Evolutionary conservation across 2,329 filamentous ascomycete species (phyloP), one percentile per base, ranked within the genome.

Genomic region (Colletotrichum sp.): DNA sequence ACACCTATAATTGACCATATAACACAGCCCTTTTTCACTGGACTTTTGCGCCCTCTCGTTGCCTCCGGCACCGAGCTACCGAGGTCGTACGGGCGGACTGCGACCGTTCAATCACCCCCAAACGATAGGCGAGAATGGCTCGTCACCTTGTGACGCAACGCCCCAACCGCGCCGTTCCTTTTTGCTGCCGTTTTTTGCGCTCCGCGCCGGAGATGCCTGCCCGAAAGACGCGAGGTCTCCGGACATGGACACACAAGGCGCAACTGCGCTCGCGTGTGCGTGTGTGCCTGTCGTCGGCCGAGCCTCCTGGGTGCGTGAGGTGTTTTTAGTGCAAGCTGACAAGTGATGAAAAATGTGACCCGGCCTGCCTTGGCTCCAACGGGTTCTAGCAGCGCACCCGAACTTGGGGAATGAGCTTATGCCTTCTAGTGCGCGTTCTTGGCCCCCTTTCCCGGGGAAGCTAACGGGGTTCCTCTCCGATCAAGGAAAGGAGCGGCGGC

Each of bases 161-260:
- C 16, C n/a, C n/a, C 26, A n/a, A 72, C 32, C 55, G 7, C 21
- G 55, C 18, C 26, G 30, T 63, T 12, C 32, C 32, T 12, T 36
- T 63, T 21, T 34, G 28, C 26, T 62, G 30, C 18, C 13, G 28
- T 62, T 24, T 52, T 13, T 8, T 52, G 44, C 59, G 16, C 59
- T 62, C 59, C 59, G 59, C 28, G 59, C 59, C 70, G 73, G 73
- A 69, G 57, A 73, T 76, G 64, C 52, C 24, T 73, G 24, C 73
- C 73, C 64, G 36, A 76, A 68, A 49, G 73, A 64, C 44, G 32
- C n/a, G 70, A 9, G 8, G 49, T 52, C 64, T 62, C 70, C 70
- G 57, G 63, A 68, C 39, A 32, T 12, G 39, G 39, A 49, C 44
- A 13, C 44, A 52, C 44, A 52, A 52, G 65, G 70, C 67, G 59